Conservation (phyloP, 306 rosid genomes). For the Sphenostylis stenocarpa region DNA sequence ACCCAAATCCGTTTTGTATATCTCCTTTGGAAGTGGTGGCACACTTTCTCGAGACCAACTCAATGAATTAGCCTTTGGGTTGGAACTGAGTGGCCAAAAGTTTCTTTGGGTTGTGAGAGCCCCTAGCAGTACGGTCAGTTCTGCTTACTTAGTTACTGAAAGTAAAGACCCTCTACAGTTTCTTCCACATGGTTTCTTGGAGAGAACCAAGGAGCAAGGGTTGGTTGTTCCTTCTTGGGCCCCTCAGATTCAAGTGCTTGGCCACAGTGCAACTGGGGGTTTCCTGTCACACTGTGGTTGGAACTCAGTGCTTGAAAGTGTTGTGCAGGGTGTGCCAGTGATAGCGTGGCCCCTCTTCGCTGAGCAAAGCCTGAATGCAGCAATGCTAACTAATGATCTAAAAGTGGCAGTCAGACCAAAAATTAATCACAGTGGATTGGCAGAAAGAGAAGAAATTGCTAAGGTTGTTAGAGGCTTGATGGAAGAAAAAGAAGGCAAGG, state of each 20-base stretch:
- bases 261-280: constrained; percentile 32
- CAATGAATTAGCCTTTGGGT: constrained; percentile 39
- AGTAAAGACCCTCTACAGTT: constrained; percentile 25
- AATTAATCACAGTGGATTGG: constrained; percentile 20
- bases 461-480: constrained; percentile 25
- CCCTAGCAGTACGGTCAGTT: not conserved
- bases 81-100: constrained; percentile 27
- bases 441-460: constrained; percentile 38
- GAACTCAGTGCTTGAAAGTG: constrained; percentile 39
- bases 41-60: constrained; percentile 33
- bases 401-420: constrained; percentile 44
- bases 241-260: constrained; percentile 33
- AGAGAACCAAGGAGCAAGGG: constrained; percentile 35
- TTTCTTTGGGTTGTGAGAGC: constrained; percentile 40
- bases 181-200: constrained; percentile 30
- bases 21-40: constrained; percentile 45
- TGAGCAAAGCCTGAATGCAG: constrained; percentile 35
- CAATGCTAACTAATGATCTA: not conserved
- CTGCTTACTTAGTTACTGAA: constrained; percentile 16
- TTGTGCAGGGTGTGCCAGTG: constrained; percentile 29
- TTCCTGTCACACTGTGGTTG: constrained; percentile 42
- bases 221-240: constrained; percentile 35
- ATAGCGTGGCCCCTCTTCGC: constrained; percentile 44
- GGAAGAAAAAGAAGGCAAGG: constrained; percentile 34
- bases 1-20: constrained; percentile 34